A percentile compares a stretch with the other conserved stretches of the same genome.
These are phyloP conservation scores for Cadophora malorum DNA, from an alignment of 2,329 filamentous ascomycete species.

Conservation along the genomic window DNA sequence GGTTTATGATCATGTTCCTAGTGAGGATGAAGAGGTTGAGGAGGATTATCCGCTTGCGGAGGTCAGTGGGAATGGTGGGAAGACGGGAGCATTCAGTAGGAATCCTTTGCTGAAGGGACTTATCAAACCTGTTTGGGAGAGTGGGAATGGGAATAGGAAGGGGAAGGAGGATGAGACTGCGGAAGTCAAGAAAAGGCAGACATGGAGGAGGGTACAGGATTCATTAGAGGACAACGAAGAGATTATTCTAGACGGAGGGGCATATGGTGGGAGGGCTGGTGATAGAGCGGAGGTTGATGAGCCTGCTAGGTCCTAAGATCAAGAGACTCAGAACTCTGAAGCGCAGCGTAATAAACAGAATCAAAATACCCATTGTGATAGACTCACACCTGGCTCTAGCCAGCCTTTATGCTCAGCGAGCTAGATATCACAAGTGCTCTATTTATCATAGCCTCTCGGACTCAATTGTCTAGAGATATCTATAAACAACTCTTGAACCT, in stretches of 20 bases:
- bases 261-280: constrained; percentile 36
- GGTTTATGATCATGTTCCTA: constrained; percentile 26
- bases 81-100: constrained; percentile 44
- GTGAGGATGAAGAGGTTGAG: constrained; percentile 39
- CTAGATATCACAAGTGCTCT: too few relatives aligned
- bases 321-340: background rate
- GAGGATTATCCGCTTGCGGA: constrained; percentile 30
- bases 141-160: constrained; percentile 45
- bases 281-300: constrained; percentile 38
- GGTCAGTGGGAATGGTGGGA: constrained; percentile 28
- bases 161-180: constrained; percentile 33
- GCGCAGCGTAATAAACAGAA: too few relatives aligned
- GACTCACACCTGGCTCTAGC: background rate
- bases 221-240: constrained; percentile 50
- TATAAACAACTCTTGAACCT: background rate
- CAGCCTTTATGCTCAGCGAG: background rate
- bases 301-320: constrained; percentile 28
- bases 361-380: background rate
- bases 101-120: constrained; percentile 46
- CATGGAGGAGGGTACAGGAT: constrained; percentile 51
- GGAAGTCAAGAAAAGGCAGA: constrained; percentile 40
- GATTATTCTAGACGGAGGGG: constrained; percentile 49
- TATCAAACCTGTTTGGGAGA: constrained; percentile 45
- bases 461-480: background rate
- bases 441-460: too few relatives aligned